Conservation (phyloP, 352 stramenopile species). For the Chrysophaeum taylorii region DNA sequence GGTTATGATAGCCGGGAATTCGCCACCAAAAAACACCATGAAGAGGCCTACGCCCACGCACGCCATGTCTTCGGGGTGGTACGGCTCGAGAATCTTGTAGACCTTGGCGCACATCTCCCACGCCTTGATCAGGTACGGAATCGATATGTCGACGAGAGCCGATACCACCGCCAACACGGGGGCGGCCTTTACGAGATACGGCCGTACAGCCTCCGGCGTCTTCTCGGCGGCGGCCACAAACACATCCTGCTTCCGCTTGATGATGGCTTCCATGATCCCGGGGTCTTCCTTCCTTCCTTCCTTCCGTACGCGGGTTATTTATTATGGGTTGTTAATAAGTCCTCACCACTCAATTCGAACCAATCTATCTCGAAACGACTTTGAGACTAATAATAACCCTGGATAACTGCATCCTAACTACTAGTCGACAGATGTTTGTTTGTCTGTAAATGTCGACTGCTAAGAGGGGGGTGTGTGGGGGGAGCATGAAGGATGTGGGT, state of each 20-base stretch:
- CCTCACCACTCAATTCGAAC: too few species aligned
- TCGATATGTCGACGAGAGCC: not conserved
- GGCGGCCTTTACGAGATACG: not conserved
- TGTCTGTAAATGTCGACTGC: too few species aligned
- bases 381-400: too few species aligned
- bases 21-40: constrained; percentile 58
- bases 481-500: too few species aligned
- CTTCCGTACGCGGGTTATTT: too few species aligned
- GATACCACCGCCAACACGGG: not conserved
- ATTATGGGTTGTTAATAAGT: too few species aligned
- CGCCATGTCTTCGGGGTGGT: not conserved
- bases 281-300: too few species aligned
- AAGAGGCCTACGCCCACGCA: not conserved
- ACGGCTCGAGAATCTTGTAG: not conserved
- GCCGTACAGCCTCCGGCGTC: not conserved
- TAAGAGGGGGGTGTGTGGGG: too few species aligned
- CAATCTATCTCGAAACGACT: too few species aligned
- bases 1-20: constrained; percentile 54
- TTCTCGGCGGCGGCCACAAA: not conserved
- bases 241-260: not conserved
- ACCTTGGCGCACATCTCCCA: not conserved
- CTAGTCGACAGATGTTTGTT: too few species aligned
- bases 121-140: not conserved
- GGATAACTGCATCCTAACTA: too few species aligned
- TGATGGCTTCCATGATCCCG: not conserved